Evolutionary conservation across 495 filamentous ascomycete genomes (phyloP).

Genomic region (Neurospora sp.): DNA sequence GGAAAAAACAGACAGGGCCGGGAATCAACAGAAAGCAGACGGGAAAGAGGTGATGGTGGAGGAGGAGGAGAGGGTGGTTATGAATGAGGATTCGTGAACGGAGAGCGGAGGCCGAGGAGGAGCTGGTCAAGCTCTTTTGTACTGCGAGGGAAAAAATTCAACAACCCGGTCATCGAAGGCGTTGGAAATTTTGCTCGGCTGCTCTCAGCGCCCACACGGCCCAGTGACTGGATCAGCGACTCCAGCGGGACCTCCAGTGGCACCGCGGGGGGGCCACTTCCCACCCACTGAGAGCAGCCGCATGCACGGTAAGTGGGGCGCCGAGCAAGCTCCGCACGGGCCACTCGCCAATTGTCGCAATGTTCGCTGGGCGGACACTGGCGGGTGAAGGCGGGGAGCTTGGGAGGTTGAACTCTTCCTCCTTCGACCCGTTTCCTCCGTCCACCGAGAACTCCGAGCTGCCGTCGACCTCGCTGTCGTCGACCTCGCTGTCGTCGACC

Average conservation of each 20-base stretch:
- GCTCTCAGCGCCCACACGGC: background rate
- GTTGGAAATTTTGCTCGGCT: constrained; percentile 21
- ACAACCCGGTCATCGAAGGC: constrained; percentile 21
- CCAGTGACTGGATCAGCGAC: background rate
- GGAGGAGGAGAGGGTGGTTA: constrained; percentile 7
- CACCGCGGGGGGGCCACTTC: background rate
- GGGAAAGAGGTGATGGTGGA: constrained; percentile 21
- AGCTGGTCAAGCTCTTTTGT: constrained; percentile 14
- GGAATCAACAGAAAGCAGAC: constrained; percentile 22
- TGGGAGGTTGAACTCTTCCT: background rate
- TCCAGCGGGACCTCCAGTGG: background rate
- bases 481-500: background rate
- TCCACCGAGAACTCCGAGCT: background rate
- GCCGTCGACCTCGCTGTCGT: background rate
- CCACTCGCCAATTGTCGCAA: background rate
- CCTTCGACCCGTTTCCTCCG: background rate
- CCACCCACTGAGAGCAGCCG: background rate
- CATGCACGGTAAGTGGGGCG: background rate
- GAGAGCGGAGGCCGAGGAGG: constrained; percentile 9
- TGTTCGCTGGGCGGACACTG: background rate
- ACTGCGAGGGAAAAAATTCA: constrained; percentile 31
- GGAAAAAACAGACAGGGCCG: constrained; percentile 16
- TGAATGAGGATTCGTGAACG: constrained; percentile 17
- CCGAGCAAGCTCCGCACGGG: background rate
- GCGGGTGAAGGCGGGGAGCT: background rate